Percentiles rank a stretch among this genome's conserved stretches.
Conservation (phyloP, 257 asterid genomes). For the Nicotiana otophora region DNA sequence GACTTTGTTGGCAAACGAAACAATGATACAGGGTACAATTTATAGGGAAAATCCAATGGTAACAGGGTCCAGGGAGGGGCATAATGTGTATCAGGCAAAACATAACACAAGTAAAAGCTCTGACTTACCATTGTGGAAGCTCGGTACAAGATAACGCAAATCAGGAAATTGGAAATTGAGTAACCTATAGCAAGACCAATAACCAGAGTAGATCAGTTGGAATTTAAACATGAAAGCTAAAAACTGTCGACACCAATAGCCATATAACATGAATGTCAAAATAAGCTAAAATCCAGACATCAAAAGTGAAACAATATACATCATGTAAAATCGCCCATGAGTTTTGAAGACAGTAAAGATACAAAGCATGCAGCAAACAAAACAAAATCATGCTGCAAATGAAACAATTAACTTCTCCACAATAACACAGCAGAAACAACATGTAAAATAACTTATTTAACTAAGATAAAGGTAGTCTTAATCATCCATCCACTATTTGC, state of each 20-base stretch:
- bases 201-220: neutral
- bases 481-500: neutral
- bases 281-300: neutral
- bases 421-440: neutral
- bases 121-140: slow-evolving; percentile 4
- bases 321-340: neutral
- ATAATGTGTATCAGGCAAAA: neutral
- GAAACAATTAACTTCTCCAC: neutral
- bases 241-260: neutral
- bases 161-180: neutral
- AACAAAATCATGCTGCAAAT: slow-evolving; percentile 2
- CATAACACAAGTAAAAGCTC: neutral
- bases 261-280: neutral
- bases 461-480: neutral
- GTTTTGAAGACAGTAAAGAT: neutral
- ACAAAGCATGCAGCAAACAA: neutral
- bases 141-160: neutral
- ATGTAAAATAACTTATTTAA: neutral
- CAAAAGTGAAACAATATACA: neutral
- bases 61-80: neutral
- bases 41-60: neutral
- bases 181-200: neutral
- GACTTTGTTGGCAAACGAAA: neutral
- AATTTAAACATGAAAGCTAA: neutral
- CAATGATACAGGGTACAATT: neutral